Evolutionary conservation across 306 rosid genomes (phyloP).

Genomic region (barrel medic (Medicago truncatula)): MtrunA17r5.0-ANR NC_053045.1:47007001-47007500

Average conservation of each 20-base stretch:
- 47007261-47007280: constrained; percentile 72
- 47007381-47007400: constrained; percentile 73
- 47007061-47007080: not conserved
- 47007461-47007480: constrained; percentile 52
- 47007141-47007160: not conserved
- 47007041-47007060: not conserved
- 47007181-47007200: constrained; percentile 78
- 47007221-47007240: constrained; percentile 80
- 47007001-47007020: not conserved
- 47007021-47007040: not conserved
- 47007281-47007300: constrained; percentile 77
- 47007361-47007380: constrained; percentile 73
- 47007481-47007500: constrained; percentile 61
- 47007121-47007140: constrained; percentile 23
- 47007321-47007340: not conserved
- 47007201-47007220: constrained; percentile 76
- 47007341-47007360: constrained; percentile 45
- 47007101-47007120: not conserved
- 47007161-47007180: constrained; percentile 58
- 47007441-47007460: constrained; percentile 38
- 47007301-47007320: constrained; percentile 38
- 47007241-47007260: constrained; percentile 88
- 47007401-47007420: constrained; percentile 42
- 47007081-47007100: not conserved
- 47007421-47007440: constrained; percentile 51